Evolutionary conservation across 2,329 filamentous ascomycete genomes (phyloP).

Genomic region (Paraconiothyrium sp.): DNA sequence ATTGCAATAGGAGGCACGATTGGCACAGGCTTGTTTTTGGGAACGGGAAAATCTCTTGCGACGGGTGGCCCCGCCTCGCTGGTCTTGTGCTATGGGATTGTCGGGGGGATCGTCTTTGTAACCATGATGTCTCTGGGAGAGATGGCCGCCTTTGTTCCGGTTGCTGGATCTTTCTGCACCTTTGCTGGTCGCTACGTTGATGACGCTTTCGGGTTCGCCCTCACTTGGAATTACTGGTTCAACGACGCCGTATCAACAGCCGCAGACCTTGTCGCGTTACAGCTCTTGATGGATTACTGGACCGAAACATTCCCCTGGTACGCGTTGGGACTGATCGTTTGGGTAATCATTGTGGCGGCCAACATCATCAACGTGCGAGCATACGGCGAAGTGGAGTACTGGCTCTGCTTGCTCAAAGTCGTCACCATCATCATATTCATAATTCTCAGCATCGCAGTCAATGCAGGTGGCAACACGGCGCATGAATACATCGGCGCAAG

Average conservation of each 20-base stretch:
- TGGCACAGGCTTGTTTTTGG: conserved; percentile 69
- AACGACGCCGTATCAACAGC: conserved; percentile 45
- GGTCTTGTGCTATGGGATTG: conserved; percentile 51
- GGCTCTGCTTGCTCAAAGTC: conserved; percentile 47
- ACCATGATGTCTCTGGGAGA: conserved; percentile 51
- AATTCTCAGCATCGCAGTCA: conserved; percentile 42
- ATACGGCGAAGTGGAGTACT: conserved; percentile 50
- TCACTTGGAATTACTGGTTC: conserved; percentile 47
- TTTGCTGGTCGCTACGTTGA: conserved; percentile 54
- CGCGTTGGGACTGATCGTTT: conserved; percentile 41
- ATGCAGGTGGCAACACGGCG: conserved; percentile 35
- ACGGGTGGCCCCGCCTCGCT: conserved; percentile 54
- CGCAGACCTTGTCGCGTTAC: conserved; percentile 46
- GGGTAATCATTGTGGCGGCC: conserved; percentile 44
- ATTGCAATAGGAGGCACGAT: conserved; percentile 70
- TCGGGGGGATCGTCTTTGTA: conserved; percentile 41
- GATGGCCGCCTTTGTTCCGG: conserved; percentile 50
- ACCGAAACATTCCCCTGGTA: conserved; percentile 46
- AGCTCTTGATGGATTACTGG: conserved; percentile 49
- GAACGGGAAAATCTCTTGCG: conserved; percentile 63
- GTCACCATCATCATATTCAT: conserved; percentile 48
- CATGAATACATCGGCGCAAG: conserved; percentile 62
- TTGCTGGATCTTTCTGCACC: conserved; percentile 43
- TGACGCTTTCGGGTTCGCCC: conserved; percentile 68
- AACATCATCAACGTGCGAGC: conserved; percentile 49